A percentile compares a stretch with the other conserved stretches of the same genome.
Conservation (phyloP, 23 red algal species). For the Gracilaria domingensis region DNA sequence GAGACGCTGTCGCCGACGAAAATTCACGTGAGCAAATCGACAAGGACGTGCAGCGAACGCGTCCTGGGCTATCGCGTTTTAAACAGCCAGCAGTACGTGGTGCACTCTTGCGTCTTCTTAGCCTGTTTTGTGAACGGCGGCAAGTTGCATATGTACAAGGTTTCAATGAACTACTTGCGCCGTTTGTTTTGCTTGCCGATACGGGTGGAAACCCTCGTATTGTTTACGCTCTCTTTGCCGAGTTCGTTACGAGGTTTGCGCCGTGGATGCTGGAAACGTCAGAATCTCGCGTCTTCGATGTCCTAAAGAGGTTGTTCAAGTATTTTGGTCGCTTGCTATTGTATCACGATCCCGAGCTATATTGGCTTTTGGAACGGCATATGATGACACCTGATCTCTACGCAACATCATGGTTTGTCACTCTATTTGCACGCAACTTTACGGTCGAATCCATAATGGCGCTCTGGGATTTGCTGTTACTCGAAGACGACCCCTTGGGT, state of each 20-base stretch:
- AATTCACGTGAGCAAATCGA: constrained; percentile 86
- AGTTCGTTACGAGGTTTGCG: constrained; percentile 81
- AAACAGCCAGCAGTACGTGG: constrained; percentile 73
- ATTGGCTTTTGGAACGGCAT: constrained; percentile 82
- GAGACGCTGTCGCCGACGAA: constrained; percentile 68
- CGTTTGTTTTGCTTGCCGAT: constrained; percentile 90
- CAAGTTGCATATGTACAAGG: constrained; percentile 94
- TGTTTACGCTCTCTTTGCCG: constrained; percentile 85
- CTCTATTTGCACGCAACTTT: constrained; percentile 97
- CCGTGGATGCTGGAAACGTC: constrained; percentile 86
- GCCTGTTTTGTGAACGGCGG: constrained; percentile 88
- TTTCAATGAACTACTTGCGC: constrained; percentile 94
- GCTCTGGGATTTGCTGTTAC: constrained; percentile 92
- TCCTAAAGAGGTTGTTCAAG: constrained; percentile 85
- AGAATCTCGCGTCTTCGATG: constrained; percentile 78
- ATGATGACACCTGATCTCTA: constrained; percentile 94
- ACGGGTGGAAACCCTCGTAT: constrained; percentile 81
- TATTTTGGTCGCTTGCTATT: constrained; percentile 85
- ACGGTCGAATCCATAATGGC: constrained; percentile 85
- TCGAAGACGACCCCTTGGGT: constrained; percentile 88
- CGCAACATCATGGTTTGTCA: constrained; percentile 94
- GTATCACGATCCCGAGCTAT: constrained; percentile 93
- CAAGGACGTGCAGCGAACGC: constrained; percentile 88
- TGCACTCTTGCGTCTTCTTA: constrained; percentile 73
- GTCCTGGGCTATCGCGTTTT: constrained; percentile 78